Conservation (phyloP, 768 basidiomycete species). For the Exsudoporus frostii region DNA sequence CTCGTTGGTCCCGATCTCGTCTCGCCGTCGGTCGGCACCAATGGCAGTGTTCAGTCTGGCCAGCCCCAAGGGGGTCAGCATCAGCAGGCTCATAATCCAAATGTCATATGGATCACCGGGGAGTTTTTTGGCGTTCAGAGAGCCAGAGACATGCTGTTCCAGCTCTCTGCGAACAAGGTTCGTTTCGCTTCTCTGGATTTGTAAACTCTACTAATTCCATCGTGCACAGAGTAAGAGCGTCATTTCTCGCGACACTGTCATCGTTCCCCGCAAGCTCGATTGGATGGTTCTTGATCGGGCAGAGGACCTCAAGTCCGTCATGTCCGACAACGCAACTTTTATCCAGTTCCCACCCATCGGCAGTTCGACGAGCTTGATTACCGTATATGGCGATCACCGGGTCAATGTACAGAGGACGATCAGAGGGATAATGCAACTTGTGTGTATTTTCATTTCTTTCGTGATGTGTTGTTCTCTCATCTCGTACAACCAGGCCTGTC, state of each 20-base stretch:
- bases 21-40: constrained; percentile 35
- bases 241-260: constrained; percentile 89
- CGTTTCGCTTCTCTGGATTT: neutral
- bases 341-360: constrained; percentile 93
- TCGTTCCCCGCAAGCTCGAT: constrained; percentile 94
- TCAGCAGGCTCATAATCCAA: constrained; percentile 53
- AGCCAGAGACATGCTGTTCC: constrained; percentile 92
- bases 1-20: constrained; percentile 68
- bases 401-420: constrained; percentile 95
- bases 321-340: constrained; percentile 96
- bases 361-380: constrained; percentile 88
- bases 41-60: constrained; percentile 32
- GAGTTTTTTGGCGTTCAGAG: constrained; percentile 96
- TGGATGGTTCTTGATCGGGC: constrained; percentile 98
- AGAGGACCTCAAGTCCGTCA: constrained; percentile 87
- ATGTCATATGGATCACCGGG: constrained; percentile 93
- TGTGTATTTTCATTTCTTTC: constrained; percentile 40
- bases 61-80: constrained; percentile 22
- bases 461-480: constrained; percentile 22
- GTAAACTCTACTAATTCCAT: neutral
- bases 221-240: constrained; percentile 72
- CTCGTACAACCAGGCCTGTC: constrained; percentile 63
- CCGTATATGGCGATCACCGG: constrained; percentile 89
- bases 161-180: constrained; percentile 85
- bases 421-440: constrained; percentile 90